Conservation (phyloP, 2,329 filamentous ascomycete species). For the Aspergillus ibericus region DNA sequence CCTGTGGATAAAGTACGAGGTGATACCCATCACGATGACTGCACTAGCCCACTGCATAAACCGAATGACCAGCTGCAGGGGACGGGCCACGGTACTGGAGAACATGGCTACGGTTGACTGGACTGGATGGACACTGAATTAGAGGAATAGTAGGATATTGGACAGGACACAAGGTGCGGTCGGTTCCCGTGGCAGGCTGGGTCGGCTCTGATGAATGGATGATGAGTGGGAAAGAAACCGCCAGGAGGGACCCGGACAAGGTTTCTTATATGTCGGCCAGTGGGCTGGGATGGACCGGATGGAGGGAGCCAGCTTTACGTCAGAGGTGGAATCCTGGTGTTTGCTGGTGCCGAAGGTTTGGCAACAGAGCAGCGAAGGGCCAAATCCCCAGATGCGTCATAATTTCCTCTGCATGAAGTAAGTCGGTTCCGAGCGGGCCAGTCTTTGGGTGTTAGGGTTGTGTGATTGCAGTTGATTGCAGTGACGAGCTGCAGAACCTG, state of each 20-base stretch:
- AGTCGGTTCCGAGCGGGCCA: conserved; percentile 4
- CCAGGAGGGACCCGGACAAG: neutral
- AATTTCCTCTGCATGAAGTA: conserved; percentile 18
- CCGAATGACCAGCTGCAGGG: conserved; percentile 32
- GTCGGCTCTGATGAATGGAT: neutral
- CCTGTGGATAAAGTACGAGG: conserved; percentile 40
- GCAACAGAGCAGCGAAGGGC: neutral
- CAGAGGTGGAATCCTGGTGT: neutral
- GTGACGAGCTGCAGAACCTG: too few relatives aligned
- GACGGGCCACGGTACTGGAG: conserved; percentile 28
- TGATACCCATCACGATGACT: conserved; percentile 45
- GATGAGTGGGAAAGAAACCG: neutral
- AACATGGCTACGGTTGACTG: conserved; percentile 18
- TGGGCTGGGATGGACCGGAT: neutral
- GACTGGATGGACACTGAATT: neutral
- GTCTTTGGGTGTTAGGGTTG: neutral
- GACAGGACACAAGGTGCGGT: neutral
- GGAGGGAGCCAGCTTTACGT: conserved; percentile 1
- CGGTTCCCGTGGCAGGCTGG: neutral
- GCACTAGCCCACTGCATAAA: conserved; percentile 41
- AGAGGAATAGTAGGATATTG: too few relatives aligned
- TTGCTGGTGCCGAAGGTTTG: neutral
- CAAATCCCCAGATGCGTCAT: conserved; percentile 37
- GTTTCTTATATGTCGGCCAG: neutral
- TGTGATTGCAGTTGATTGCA: neutral